Conservation (phyloP, 352 stramenopile species). For the Globisporangium cylindrosporum region DNA sequence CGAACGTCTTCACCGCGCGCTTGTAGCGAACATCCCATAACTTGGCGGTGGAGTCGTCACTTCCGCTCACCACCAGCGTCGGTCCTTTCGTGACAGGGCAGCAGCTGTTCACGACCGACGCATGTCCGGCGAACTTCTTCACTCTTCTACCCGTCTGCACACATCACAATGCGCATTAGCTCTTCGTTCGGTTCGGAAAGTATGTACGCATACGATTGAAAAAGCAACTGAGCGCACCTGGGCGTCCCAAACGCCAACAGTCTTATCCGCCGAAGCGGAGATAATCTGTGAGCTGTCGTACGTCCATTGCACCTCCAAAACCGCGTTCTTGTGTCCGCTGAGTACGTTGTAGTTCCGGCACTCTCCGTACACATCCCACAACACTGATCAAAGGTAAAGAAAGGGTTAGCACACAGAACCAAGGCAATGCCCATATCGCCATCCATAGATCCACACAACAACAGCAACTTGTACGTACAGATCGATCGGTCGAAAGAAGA, state of each 20-base stretch:
- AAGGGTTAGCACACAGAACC: neutral
- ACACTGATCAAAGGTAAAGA: constrained; percentile 30
- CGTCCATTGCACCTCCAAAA: constrained; percentile 92
- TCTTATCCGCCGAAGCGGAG: constrained; percentile 93
- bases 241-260: constrained; percentile 82
- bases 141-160: constrained; percentile 71
- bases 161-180: constrained; percentile 23
- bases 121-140: constrained; percentile 85
- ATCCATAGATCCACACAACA: neutral
- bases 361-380: constrained; percentile 90
- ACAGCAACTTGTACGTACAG: constrained; percentile 23
- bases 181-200: neutral
- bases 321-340: constrained; percentile 94
- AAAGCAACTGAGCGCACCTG: constrained; percentile 23
- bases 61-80: constrained; percentile 84
- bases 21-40: constrained; percentile 90
- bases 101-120: constrained; percentile 89
- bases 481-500: constrained; percentile 74
- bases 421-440: neutral
- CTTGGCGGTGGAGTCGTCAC: constrained; percentile 88
- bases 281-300: constrained; percentile 86
- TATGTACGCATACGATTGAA: too few relatives aligned
- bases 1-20: constrained; percentile 74
- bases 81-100: constrained; percentile 81
- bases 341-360: constrained; percentile 94